Evolutionary conservation across 306 rosid genomes (phyloP).

Genomic region (Datisca glomerata): DNA sequence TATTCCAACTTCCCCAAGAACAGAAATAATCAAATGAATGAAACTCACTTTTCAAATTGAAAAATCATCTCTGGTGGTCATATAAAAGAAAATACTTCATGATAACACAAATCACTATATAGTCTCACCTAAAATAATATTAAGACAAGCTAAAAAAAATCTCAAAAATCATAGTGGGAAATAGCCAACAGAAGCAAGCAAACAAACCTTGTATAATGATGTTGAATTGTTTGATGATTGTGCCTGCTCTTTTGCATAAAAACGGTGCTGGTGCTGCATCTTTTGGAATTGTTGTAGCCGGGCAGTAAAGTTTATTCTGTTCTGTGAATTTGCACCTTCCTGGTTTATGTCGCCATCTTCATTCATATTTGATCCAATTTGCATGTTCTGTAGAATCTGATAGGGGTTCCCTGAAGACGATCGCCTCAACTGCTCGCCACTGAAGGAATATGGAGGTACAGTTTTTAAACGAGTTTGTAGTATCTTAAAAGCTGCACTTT

Average conservation of each 20-base stretch:
- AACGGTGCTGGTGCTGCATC: conserved; percentile 73
- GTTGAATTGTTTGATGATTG: conserved; percentile 19
- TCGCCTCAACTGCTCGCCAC: conserved; percentile 42
- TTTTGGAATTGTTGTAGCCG: conserved; percentile 76
- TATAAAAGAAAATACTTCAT: background rate
- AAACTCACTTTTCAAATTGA: no score
- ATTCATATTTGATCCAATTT: conserved; percentile 33
- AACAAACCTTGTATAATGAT: conserved; percentile 34
- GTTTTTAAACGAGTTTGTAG: conserved; percentile 82
- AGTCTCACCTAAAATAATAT: background rate
- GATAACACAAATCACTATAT: background rate
- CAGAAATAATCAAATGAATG: background rate
- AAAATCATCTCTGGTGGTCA: no score
- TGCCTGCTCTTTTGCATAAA: conserved; percentile 33
- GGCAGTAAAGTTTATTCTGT: conserved; percentile 53
- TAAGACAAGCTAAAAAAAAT: no score
- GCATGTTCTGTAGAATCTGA: conserved; percentile 43
- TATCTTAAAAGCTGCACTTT: conserved; percentile 95
- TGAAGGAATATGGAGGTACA: conserved; percentile 61
- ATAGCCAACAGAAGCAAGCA: background rate
- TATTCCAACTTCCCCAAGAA: no score
- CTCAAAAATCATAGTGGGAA: background rate
- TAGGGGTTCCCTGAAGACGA: conserved; percentile 49
- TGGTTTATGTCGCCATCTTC: conserved; percentile 53
- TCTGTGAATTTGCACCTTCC: conserved; percentile 36